phyloP scores from a whole-genome alignment of 1,284 basidiomycete genomes.

The Hypsizygus ulmarius region DNA sequence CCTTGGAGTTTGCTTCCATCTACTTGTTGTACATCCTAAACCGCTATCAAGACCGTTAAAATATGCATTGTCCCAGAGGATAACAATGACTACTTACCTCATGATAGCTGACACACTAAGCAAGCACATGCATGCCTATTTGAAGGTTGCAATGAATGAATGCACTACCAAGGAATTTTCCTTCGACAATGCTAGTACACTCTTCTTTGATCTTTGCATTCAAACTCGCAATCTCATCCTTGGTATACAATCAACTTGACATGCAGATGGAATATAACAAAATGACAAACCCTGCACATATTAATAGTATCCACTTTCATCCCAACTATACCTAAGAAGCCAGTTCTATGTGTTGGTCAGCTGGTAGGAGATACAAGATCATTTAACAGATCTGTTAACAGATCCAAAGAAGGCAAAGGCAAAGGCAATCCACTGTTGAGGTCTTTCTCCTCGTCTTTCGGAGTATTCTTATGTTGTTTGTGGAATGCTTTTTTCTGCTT shows the following conservation, averaged over 20 bases:
- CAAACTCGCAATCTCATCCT: slow-evolving; percentile 51
- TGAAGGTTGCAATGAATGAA: slow-evolving; percentile 83
- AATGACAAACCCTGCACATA: slow-evolving; percentile 51
- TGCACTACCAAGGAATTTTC: slow-evolving; percentile 59
- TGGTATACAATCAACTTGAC: slow-evolving; percentile 1
- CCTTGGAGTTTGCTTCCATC: slow-evolving; percentile 67
- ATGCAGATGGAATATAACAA: slow-evolving; percentile 1
- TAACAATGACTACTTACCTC: slow-evolving; percentile 35
- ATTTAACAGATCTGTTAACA: slow-evolving; percentile 40
- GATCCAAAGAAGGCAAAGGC: slow-evolving; percentile 28
- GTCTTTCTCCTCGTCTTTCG: slow-evolving; percentile 30
- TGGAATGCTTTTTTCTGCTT: slow-evolving; percentile 28
- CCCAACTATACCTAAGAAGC: slow-evolving; percentile 58
- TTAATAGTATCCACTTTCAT: slow-evolving; percentile 74
- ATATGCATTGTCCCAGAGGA: neutral
- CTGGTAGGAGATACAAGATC: slow-evolving; percentile 53
- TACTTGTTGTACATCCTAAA: slow-evolving; percentile 60
- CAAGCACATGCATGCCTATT: slow-evolving; percentile 72
- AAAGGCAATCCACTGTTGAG: slow-evolving; percentile 15
- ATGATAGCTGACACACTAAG: slow-evolving; percentile 59
- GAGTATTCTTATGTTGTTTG: slow-evolving; percentile 27
- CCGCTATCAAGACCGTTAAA: slow-evolving; percentile 30
- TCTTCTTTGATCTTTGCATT: slow-evolving; percentile 46
- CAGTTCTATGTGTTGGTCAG: slow-evolving; percentile 60
- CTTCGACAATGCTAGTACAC: slow-evolving; percentile 43